Conservation (phyloP, 345 rosid species). For the Streptanthus diversifolius region DNA sequence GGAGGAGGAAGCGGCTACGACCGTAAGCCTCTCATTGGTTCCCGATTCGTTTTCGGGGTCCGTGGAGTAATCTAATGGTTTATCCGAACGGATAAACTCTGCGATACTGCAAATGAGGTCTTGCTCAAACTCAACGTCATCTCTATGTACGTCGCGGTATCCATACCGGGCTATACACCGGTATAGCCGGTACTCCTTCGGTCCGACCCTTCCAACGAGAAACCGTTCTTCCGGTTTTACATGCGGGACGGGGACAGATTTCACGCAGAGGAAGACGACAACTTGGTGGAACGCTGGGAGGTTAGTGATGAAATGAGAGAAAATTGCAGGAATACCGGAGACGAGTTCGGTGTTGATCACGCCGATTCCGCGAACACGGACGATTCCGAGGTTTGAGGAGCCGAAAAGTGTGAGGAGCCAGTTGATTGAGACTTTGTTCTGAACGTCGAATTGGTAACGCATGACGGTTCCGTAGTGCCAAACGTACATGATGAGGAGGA, state of each 20-base stretch:
- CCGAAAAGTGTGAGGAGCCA: conserved; percentile 70
- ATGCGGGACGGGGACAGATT: conserved; percentile 92
- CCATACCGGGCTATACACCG: conserved; percentile 95
- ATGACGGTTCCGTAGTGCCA: conserved; percentile 96
- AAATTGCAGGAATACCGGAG: conserved; percentile 89
- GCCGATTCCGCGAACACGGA: conserved; percentile 85
- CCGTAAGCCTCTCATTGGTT: conserved; percentile 56
- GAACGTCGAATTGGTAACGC: conserved; percentile 85
- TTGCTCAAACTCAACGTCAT: conserved; percentile 76
- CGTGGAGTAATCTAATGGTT: conserved; percentile 16
- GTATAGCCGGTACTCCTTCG: conserved; percentile 72
- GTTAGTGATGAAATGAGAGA: conserved; percentile 96
- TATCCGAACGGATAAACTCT: conserved; percentile 68
- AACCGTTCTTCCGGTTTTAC: conserved; percentile 88
- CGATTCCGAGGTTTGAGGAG: conserved; percentile 81
- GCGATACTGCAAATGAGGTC: conserved; percentile 86
- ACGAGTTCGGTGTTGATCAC: conserved; percentile 91
- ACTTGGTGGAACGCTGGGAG: conserved; percentile 99
- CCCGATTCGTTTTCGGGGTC: conserved; percentile 40
- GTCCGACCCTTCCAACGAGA: conserved; percentile 85
- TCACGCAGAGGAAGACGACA: conserved; percentile 84
- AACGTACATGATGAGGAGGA: conserved; percentile 66
- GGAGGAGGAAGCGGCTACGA: conserved; percentile 69
- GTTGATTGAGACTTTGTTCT: conserved; percentile 83
- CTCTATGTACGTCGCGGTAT: conserved; percentile 82